phyloP scores from a whole-genome alignment of 2,329 filamentous ascomycete species.

The Fusarium burgessii region DNA sequence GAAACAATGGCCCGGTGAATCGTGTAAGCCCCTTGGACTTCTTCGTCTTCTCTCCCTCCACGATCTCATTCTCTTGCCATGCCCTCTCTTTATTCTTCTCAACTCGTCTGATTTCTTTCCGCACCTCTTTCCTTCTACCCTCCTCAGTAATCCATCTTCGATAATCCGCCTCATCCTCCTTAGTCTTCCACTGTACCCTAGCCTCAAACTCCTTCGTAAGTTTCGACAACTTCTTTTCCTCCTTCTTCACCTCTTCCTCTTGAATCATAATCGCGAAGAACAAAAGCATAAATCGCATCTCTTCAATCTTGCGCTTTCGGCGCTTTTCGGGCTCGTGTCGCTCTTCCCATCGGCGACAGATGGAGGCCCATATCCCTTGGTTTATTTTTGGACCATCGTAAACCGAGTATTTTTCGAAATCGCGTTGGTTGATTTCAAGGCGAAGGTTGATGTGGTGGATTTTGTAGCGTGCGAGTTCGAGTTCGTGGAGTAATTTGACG shows the following conservation, averaged over 20 bases:
- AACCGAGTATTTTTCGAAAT: not conserved
- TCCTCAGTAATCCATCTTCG: not conserved
- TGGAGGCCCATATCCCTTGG: too few relatives aligned
- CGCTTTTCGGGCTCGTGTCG: not conserved
- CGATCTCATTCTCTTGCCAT: too few relatives aligned
- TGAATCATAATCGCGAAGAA: not conserved
- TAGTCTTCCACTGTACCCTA: not conserved
- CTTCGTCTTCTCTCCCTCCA: too few relatives aligned
- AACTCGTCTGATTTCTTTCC: too few relatives aligned
- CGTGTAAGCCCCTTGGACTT: too few relatives aligned
- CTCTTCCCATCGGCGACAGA: not conserved
- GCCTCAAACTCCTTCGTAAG: not conserved
- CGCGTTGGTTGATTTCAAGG: not conserved
- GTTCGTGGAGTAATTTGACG: not conserved
- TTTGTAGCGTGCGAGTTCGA: not conserved
- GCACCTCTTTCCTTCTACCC: too few relatives aligned
- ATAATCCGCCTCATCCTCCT: not conserved
- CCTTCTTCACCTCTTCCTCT: rapidly evolving
- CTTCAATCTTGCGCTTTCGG: not conserved
- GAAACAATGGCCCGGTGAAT: too few relatives aligned
- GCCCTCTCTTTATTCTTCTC: not conserved
- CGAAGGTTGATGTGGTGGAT: not conserved
- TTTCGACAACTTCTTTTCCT: not conserved
- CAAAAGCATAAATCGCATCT: not conserved
- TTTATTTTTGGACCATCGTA: too few relatives aligned